Evolutionary conservation across 1,284 basidiomycete genomes (phyloP), one percentile per base, ranked within the genome.

Genomic region (Phylloporus sp.): DNA sequence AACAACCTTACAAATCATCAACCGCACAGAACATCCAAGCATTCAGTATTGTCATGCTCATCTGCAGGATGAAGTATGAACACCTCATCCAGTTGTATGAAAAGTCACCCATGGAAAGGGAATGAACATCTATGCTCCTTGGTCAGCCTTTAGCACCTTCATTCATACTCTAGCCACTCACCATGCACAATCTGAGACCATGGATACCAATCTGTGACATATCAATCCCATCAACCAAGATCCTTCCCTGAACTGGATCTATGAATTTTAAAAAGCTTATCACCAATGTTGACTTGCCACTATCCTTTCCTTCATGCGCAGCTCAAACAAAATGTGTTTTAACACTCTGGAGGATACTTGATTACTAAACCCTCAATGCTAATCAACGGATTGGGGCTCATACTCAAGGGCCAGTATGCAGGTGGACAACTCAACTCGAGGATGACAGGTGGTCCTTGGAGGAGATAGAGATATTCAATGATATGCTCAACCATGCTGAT

Each of bases 341-440:
- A 98, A 81, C 0, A 98, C 94, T 96, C 93, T 0, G 93, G 90
- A 0, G 92, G 86, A 75, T 97, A 96, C 76, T 90, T 92, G 73
- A 97, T 80, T 29, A 85, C 86, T 7, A 98, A 80, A 63, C 95
- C 83, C 68, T 94, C 86, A 0, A 95, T 88, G 10, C 76, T 74
- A 34, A 94, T 73, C 44, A 91, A 79, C 2, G 79, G 70, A 32
- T 81, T 72, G 8, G 81, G 76, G 63, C 81, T 83, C 28, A 84
- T 82, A 72, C 90, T 91, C 15, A 92, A 92, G 0, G 94, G 94
- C 94, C 94, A 96, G 72, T 94, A 93, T 0, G 94, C 93, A 1
- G 93, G 93, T 2, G 88, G 88, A 7, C 89, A 84, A 56, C 82
- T 82, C 1, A 82, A 82, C 62, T 90, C 86, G 56, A 94, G 89